Evolutionary conservation across 2,329 filamentous ascomycete species (phyloP), one percentile per base, ranked within the genome.

Genomic region (Paecilomyces dactylethromorphus): DNA sequence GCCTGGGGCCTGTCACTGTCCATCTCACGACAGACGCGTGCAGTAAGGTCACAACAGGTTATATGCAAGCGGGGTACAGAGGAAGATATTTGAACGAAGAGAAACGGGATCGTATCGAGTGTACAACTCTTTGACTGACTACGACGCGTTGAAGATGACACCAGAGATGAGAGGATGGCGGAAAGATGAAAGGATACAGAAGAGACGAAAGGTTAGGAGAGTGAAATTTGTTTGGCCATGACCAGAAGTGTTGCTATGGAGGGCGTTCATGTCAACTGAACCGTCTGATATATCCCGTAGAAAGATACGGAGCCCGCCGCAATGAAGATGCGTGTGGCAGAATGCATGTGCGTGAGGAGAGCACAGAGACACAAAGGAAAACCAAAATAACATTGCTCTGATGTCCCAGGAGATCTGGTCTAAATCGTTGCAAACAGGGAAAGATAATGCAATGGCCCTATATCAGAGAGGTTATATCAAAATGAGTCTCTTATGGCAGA

Each of bases 1-100:
- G 49, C 35, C 49, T 53, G 56, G 22, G 26, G 26, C 62, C 63
- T 64, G 64, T 65, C 62, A 63, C 62, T 59, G 62, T 56, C 63
- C 61, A 66, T 66, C 49, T 60, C 62, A 54, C 58, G 51, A 60
- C 39, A 45, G 39, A 45, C n/a, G 39, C 15, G 39, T 45, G 4
- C 39, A 18, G 39, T 21, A 18, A 45, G 39, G 39, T 45, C 15
- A 45, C 15, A 45, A 45, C n/a, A 45, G 39, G n/a, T 45, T 45
- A 6, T 18, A 2, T 45, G 39, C 15, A 8, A n/a, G 8, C 35
- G 10, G 39, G 39, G 15, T 7, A 45, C 8, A 45, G n/a, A 45
- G 39, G 21, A 45, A 8, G 39, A 45, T 45, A 45, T 21, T 21
- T 8, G 8, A 18, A 18, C 15, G n/a, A 18, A 21, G n/a, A 21